A percentile compares a stretch with the other conserved stretches of the same genome.
These are phyloP conservation scores for Clitoria ternatea DNA, from an alignment of 306 rosid species.

Conservation along the genomic window DNA sequence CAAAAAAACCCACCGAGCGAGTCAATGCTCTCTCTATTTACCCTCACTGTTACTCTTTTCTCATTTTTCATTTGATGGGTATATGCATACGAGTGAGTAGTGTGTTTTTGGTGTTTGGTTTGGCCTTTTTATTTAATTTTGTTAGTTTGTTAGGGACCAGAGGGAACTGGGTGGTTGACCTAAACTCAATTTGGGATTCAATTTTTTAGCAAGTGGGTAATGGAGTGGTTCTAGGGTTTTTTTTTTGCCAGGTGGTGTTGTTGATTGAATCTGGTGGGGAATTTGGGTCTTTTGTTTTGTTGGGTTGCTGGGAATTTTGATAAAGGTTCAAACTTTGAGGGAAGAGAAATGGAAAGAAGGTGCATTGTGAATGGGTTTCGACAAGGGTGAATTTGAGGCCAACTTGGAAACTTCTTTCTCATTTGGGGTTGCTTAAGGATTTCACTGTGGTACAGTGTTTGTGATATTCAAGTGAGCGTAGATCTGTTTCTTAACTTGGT, in stretches of 20 bases:
- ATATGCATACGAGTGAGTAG: constrained; percentile 46
- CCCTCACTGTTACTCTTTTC: constrained; percentile 10
- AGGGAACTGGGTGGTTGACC: constrained; percentile 63
- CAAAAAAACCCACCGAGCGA: constrained; percentile 18
- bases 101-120: constrained; percentile 36
- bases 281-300: constrained; percentile 16
- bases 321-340: constrained; percentile 24
- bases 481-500: constrained; percentile 16
- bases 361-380: constrained; percentile 47
- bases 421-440: too few relatives aligned
- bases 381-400: constrained; percentile 21
- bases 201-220: constrained; percentile 26
- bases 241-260: constrained; percentile 5
- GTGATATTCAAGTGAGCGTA: not conserved
- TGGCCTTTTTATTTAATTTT: not conserved
- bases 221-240: constrained; percentile 62
- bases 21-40: constrained; percentile 37
- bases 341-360: constrained; percentile 30
- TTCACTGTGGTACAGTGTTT: not conserved
- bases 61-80: constrained; percentile 37
- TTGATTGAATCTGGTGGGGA: constrained; percentile 28
- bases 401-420: too few relatives aligned
- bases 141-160: constrained; percentile 16
- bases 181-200: constrained; percentile 35
- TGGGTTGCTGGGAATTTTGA: constrained; percentile 25